These are phyloP conservation scores for Candida piceae DNA, from an alignment of 805 yeast species.

Conservation along the genomic window DNA sequence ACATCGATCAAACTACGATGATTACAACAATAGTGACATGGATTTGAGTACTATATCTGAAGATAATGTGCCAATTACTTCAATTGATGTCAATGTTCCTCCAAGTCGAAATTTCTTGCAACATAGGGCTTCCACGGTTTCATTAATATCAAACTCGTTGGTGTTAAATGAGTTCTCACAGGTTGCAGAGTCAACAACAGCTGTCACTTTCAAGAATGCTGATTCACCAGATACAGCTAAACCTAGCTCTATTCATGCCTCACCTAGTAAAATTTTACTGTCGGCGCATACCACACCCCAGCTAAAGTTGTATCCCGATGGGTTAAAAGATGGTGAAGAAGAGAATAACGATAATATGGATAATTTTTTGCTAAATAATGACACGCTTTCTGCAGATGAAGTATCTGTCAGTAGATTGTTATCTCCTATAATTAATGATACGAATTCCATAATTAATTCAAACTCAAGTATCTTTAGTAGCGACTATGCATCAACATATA, in stretches of 20 bases:
- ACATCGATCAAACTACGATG: conserved; percentile 7
- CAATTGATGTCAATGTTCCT: background rate
- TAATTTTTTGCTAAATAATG: no score
- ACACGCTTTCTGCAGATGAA: background rate
- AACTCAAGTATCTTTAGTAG: conserved; percentile 21
- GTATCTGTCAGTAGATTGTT: conserved; percentile 1
- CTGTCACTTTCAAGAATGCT: conserved; percentile 21
- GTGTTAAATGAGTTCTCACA: conserved; percentile 13
- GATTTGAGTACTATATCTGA: conserved; percentile 1
- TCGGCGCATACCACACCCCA: background rate
- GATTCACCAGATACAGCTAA: conserved; percentile 5
- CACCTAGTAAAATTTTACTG: background rate
- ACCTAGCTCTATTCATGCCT: background rate
- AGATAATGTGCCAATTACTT: background rate
- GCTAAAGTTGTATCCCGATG: background rate
- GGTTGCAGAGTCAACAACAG: conserved; percentile 31
- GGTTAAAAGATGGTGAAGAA: background rate
- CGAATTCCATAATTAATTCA: conserved; percentile 12
- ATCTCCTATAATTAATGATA: conserved; percentile 7
- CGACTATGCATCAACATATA: conserved; percentile 5
- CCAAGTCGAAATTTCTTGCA: conserved; percentile 1
- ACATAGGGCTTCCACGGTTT: conserved; percentile 17
- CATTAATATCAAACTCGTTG: conserved; percentile 17
- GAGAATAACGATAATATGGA: background rate
- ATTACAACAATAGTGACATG: conserved; percentile 1